Conservation (phyloP, 257 asterid species). For the Osmanthus fragrans region DNA sequence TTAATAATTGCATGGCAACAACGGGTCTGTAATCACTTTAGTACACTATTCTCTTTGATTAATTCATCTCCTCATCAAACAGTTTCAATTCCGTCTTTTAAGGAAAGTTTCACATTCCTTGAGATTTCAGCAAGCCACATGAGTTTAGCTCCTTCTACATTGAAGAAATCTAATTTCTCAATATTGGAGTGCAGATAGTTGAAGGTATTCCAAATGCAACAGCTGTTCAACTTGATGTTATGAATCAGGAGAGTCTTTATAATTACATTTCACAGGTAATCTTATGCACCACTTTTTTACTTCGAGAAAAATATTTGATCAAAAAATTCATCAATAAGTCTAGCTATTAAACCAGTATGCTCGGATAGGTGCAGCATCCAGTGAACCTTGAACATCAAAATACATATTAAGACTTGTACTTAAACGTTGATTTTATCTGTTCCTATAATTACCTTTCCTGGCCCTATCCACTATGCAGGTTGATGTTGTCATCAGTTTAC, state of each 20-base stretch:
- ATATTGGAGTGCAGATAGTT: conserved; percentile 48
- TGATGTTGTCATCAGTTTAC: conserved; percentile 87
- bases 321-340: background rate
- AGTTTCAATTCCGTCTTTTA: background rate
- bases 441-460: conserved; percentile 14
- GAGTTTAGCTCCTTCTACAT: background rate
- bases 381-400: conserved; percentile 6
- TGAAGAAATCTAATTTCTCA: conserved; percentile 13
- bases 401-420: background rate
- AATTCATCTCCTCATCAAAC: background rate
- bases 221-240: conserved; percentile 77
- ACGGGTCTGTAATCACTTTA: background rate
- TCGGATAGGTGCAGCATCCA: background rate
- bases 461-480: conserved; percentile 62
- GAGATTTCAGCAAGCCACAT: background rate
- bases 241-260: conserved; percentile 50
- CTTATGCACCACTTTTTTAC: conserved; percentile 15
- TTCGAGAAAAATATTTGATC: background rate
- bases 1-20: background rate
- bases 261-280: conserved; percentile 60
- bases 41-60: background rate
- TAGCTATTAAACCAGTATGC: background rate
- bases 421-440: background rate
- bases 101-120: background rate
- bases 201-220: conserved; percentile 77